These are phyloP conservation scores for Gastrolobium bilobum DNA, from an alignment of 306 rosid genomes.

Conservation along the genomic window DNA sequence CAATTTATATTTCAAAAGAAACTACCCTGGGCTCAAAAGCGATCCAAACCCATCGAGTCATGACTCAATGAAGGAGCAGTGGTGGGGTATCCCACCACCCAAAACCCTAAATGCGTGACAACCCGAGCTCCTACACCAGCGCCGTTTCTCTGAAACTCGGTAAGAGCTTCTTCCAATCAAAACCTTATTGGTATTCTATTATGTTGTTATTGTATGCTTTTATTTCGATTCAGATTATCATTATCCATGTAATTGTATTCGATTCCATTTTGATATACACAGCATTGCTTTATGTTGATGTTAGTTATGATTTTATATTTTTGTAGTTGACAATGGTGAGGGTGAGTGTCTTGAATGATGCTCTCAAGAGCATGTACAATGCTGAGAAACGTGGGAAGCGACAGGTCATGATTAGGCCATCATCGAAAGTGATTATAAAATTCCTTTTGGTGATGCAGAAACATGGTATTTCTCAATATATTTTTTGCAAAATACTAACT, in stretches of 20 bases:
- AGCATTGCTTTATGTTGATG: not conserved
- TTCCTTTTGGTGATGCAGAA: slow-evolving; percentile 55
- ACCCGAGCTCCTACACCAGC: not conserved
- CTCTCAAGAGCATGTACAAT: slow-evolving; percentile 57
- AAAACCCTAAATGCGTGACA: too few species aligned
- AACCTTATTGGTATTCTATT: not conserved
- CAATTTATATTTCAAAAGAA: too few species aligned
- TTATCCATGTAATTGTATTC: not conserved
- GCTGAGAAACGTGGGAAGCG: slow-evolving; percentile 54
- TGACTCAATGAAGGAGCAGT: too few species aligned
- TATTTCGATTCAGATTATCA: not conserved
- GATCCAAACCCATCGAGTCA: too few species aligned
- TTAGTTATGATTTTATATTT: not conserved
- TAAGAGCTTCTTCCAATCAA: slow-evolving; percentile 15
- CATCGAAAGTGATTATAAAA: slow-evolving; percentile 48
- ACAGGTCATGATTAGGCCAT: slow-evolving; percentile 54
- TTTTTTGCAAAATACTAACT: not conserved
- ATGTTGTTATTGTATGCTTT: not conserved
- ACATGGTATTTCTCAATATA: slow-evolving; percentile 38
- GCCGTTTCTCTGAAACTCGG: slow-evolving; percentile 37
- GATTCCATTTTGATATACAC: not conserved
- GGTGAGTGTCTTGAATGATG: slow-evolving; percentile 55
- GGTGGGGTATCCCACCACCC: too few species aligned
- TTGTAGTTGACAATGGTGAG: slow-evolving; percentile 50
- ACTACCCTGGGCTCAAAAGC: too few species aligned